Evolutionary conservation across 441 rosid species (phyloP).

Genomic region (Dalechampia spathulata): DNA sequence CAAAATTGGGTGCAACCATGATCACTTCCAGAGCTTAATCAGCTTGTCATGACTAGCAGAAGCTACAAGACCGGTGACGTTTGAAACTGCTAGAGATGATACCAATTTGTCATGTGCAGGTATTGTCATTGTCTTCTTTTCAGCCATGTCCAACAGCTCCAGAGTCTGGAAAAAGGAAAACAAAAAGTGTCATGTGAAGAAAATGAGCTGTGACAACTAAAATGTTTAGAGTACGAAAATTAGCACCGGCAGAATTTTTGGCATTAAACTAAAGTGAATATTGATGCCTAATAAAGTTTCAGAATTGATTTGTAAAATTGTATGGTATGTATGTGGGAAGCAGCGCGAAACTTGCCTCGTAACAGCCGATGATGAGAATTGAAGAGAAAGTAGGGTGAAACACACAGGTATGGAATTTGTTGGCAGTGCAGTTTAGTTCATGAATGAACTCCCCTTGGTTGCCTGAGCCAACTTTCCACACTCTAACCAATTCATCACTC

Average conservation of each 20-base stretch:
- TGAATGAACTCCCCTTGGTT: conserved; percentile 43
- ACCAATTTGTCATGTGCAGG: conserved; percentile 41
- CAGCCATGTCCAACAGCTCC: conserved; percentile 55
- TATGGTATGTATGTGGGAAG: neutral
- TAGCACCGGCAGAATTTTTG: neutral
- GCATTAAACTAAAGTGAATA: neutral
- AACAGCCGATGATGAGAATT: conserved; percentile 44
- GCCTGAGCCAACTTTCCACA: conserved; percentile 49
- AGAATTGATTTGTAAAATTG: too few relatives aligned
- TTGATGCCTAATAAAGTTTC: too few relatives aligned
- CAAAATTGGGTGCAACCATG: too few relatives aligned
- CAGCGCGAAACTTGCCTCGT: conserved; percentile 37
- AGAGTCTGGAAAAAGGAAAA: conserved; percentile 40
- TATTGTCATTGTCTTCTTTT: conserved; percentile 39
- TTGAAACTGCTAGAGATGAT: conserved; percentile 49
- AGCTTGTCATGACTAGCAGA: conserved; percentile 52
- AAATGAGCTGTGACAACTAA: too few relatives aligned
- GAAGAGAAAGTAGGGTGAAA: conserved; percentile 52
- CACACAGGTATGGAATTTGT: conserved; percentile 42
- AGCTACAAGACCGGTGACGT: conserved; percentile 35
- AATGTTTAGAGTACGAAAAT: too few relatives aligned
- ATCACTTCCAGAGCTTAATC: conserved; percentile 68
- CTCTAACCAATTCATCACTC: conserved; percentile 57
- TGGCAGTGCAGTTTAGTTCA: conserved; percentile 39
- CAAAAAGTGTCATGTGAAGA: conserved; percentile 8